Evolutionary conservation across 495 filamentous ascomycete species (phyloP), one percentile per base, ranked within the genome.

Genomic region (Pyrenula aspistea): DNA sequence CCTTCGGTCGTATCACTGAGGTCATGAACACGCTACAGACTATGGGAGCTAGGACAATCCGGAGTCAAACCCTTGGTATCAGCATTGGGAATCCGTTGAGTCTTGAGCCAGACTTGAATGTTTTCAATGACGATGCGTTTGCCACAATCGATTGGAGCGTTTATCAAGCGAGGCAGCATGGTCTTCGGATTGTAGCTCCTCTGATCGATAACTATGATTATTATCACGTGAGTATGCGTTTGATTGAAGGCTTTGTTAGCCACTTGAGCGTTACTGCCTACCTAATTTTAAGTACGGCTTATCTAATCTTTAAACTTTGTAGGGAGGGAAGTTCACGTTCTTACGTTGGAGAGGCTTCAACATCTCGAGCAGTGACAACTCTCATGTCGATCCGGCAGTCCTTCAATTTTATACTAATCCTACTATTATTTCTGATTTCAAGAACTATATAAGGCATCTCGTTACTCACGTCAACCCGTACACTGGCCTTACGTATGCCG

Each of bases 261-360:
- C n/a, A n/a, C n/a, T n/a, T n/a, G n/a, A n/a, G n/a, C n/a, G n/a
- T n/a, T n/a, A n/a, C n/a, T n/a, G n/a, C n/a, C n/a, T n/a, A 25
- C n/a, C 10, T 31, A 56, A 73, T 66, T 77, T 80, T 60, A 80
- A 80, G 55, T 81, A 80, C 60, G n/a, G n/a, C n/a, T n/a, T n/a
- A n/a, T n/a, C n/a, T n/a, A n/a, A n/a, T n/a, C n/a, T n/a, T n/a
- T 42, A 42, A 8, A 4, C 15, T 42, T 4, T 42, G 31, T 77
- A 80, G 56, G 77, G 77, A 47, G 77, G 77, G n/a, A 80, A 79
- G 63, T 82, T 75, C 62, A 69, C 69, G 57, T 82, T 80, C 65
- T 69, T 80, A 22, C 71, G 78, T 24, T 81, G 71, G 69, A 59
- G 64, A 22, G 77, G 78, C 15, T 74, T 77, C 61, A 68, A 79